Percentiles rank a stretch among this genome's conserved stretches.
These are phyloP conservation scores for Trichoderma sp. DNA, from an alignment of 2,329 filamentous ascomycete species.

Conservation along the genomic window DNA sequence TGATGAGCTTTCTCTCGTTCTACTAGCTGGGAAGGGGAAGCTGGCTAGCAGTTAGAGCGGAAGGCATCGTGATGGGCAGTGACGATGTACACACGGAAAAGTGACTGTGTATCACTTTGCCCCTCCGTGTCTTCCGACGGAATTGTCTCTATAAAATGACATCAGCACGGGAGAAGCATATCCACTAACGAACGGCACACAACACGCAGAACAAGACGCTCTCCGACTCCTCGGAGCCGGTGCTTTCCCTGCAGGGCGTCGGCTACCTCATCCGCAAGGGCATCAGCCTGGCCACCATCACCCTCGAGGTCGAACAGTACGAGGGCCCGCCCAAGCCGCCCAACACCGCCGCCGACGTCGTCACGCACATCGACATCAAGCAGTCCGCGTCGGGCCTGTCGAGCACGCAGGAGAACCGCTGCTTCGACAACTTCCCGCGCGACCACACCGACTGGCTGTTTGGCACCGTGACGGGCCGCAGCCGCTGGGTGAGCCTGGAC, in stretches of 20 bases:
- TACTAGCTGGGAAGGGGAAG: background rate
- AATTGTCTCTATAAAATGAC: background rate
- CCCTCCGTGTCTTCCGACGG: background rate
- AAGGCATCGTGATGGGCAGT: background rate
- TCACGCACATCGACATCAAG: constrained; percentile 68
- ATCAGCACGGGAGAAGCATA: background rate
- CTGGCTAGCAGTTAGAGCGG: background rate
- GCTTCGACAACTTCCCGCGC: constrained; percentile 54
- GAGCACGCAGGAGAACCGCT: constrained; percentile 60
- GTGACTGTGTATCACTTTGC: background rate
- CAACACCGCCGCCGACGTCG: constrained; percentile 39
- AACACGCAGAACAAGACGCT: constrained; percentile 68
- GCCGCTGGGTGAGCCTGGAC: constrained; percentile 48
- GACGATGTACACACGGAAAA: background rate
- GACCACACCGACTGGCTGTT: constrained; percentile 79
- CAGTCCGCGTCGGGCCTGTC: constrained; percentile 73
- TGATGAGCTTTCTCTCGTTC: background rate
- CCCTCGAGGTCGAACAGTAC: constrained; percentile 62
- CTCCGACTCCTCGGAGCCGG: constrained; percentile 67
- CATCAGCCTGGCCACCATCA: constrained; percentile 68
- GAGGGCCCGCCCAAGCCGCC: constrained; percentile 45
- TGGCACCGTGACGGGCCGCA: constrained; percentile 66
- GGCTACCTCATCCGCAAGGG: constrained; percentile 72
- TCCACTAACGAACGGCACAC: constrained; percentile 4
- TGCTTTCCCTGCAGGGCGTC: constrained; percentile 72